phyloP scores from a whole-genome alignment of 345 rosid species.

The Stellera chamaejasme region DNA sequence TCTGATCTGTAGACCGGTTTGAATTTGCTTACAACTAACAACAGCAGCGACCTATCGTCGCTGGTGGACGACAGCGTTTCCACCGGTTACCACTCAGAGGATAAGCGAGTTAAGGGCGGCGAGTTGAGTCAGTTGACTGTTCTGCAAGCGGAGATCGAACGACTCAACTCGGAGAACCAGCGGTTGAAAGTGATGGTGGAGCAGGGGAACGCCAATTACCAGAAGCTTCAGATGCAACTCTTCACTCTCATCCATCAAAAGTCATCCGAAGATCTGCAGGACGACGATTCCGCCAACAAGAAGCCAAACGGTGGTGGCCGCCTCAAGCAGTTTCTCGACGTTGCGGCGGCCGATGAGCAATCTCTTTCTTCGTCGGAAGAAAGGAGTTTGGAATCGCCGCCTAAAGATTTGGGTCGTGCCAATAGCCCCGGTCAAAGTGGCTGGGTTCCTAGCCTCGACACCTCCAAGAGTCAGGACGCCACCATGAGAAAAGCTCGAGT shows the following conservation, averaged over 20 bases:
- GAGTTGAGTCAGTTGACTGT: slow-evolving; percentile 26
- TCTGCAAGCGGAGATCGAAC: slow-evolving; percentile 40
- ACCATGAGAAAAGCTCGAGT: slow-evolving; percentile 67
- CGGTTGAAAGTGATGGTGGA: slow-evolving; percentile 28
- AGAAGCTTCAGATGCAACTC: slow-evolving; percentile 36
- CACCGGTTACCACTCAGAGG: slow-evolving; percentile 27
- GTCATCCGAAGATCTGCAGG: slow-evolving; percentile 2
- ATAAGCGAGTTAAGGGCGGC: slow-evolving; percentile 31
- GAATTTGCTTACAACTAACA: slow-evolving; percentile 48
- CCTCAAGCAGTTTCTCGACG: slow-evolving; percentile 50
- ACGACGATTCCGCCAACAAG: slow-evolving; percentile 15
- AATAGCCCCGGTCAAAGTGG: slow-evolving; percentile 38
- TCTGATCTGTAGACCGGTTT: slow-evolving; percentile 39
- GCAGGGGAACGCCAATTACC: slow-evolving; percentile 40
- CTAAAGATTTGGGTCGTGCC: slow-evolving; percentile 13
- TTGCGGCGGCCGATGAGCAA: slow-evolving; percentile 34
- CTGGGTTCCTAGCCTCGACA: slow-evolving; percentile 38
- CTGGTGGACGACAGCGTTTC: slow-evolving; percentile 58
- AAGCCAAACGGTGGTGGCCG: slow-evolving; percentile 15
- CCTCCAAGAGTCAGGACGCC: slow-evolving; percentile 41
- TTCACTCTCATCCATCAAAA: slow-evolving; percentile 24
- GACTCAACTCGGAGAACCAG: slow-evolving; percentile 44
- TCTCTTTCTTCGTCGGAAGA: slow-evolving; percentile 42
- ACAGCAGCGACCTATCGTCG: slow-evolving; percentile 55
- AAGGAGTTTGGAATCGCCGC: slow-evolving; percentile 20